Conservation (phyloP, 192 early-diverging fungal species). For the Cladochytrium replicatum region DNA sequence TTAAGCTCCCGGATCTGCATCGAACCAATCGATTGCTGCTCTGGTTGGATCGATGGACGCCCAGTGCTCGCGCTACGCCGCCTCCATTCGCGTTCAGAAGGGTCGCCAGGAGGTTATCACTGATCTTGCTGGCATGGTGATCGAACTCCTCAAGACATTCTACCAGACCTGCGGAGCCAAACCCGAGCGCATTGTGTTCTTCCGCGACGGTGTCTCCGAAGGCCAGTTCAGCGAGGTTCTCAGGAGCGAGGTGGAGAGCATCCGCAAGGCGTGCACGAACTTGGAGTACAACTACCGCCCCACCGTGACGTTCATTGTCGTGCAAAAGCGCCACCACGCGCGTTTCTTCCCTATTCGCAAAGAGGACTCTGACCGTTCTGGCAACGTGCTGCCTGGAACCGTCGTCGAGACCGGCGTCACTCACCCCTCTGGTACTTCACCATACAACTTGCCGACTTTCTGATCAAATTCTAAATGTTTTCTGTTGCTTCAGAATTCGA, state of each 20-base stretch:
- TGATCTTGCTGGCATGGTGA: conserved; percentile 41
- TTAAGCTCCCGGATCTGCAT: conserved; percentile 42
- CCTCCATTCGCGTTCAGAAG: conserved; percentile 39
- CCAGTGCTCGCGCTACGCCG: conserved; percentile 48
- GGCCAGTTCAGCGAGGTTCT: conserved; percentile 71
- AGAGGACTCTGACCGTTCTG: conserved; percentile 41
- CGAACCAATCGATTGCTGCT: conserved; percentile 48
- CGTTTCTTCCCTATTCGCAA: conserved; percentile 56
- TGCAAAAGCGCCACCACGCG: conserved; percentile 86
- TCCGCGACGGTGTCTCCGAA: conserved; percentile 74
- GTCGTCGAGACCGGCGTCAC: conserved; percentile 46
- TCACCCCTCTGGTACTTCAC: conserved; percentile 35
- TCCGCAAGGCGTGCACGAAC: conserved; percentile 48
- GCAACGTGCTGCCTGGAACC: conserved; percentile 51
- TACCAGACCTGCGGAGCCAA: conserved; percentile 46
- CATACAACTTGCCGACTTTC: background rate
- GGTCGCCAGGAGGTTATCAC: conserved; percentile 39
- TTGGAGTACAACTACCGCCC: conserved; percentile 66
- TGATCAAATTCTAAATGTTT: conserved; percentile 3
- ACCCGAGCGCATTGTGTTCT: conserved; percentile 51
- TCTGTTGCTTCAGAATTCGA: conserved; percentile 36
- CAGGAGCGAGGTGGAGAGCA: conserved; percentile 63
- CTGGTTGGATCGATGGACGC: conserved; percentile 51
- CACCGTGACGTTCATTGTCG: conserved; percentile 71
- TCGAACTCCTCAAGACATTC: conserved; percentile 43